Base-by-base conservation (phyloP, 169 alveolate species). In the Plasmodium blacklocki region DNA sequence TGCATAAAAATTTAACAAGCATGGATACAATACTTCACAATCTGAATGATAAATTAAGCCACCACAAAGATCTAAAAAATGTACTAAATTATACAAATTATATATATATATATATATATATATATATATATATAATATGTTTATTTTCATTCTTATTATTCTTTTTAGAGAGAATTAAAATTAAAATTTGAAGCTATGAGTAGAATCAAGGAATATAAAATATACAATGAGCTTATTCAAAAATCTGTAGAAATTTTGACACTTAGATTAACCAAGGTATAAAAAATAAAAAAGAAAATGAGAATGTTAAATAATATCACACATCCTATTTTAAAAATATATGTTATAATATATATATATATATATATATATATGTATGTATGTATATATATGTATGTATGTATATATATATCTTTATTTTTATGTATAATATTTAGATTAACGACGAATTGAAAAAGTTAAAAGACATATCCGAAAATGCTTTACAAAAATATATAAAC, bases 131-230 rank as follows among this genome's bases (percentile, higher is more conserved):
- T 56, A 11, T 3, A 4, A 32, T 32, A 32, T 52, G 18, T 52
- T 7, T 54, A 43, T 70, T 18, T 32, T 18, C 64, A 29, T 56
- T 50, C n/a, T 60, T 60, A 6, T 23, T 19, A 32, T 39, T 47
- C 23, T 26, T 58, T 26, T 64, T 43, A 76, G 89, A 68, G 19
- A 49, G 89, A 76, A 64, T 72, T 76, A 11, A 76, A 50, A 43
- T 21, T 76, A 19, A 76, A 76, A 58, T 76, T 76, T 43, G 89
- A 76, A 21, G 52, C 89, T 14, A 76, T 76, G 89, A 72, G 89
- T n/a, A 63, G 78, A 67, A 76, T 76, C 29, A 23, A 76, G 7
- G 68, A 76, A 52, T 64, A 76, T 56, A 63, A 76, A 32, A 50
- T 76, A 45, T 76, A 63, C 47, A 76, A n/a, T 29, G 73, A 76